Evolutionary conservation across 1,284 basidiomycete genomes (phyloP).

Genomic region (Tausonia pullulans): DNA sequence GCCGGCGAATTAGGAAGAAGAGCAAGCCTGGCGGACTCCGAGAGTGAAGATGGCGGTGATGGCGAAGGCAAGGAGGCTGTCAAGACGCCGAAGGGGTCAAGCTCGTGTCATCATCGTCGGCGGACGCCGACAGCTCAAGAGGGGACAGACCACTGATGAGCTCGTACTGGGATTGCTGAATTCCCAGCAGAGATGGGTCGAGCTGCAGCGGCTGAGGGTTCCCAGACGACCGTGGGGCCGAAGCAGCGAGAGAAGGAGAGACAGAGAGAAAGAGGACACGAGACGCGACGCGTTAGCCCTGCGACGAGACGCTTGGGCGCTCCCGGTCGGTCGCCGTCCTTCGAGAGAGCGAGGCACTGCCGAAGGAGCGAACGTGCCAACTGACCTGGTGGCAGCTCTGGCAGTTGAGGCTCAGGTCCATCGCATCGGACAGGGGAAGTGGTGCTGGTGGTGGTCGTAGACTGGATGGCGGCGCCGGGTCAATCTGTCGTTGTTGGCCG

Average conservation of each 20-base stretch:
- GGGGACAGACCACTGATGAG: conserved; percentile 46
- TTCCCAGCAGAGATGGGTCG: conserved; percentile 69
- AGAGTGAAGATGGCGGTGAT: conserved; percentile 24
- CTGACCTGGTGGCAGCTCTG: conserved; percentile 32
- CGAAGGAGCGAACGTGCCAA: background rate
- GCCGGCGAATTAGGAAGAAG: conserved; percentile 41
- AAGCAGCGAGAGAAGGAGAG: background rate
- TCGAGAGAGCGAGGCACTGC: too few relatives aligned
- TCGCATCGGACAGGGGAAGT: too few relatives aligned
- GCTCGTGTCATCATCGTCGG: background rate
- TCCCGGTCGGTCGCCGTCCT: too few relatives aligned
- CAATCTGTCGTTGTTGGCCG: too few relatives aligned
- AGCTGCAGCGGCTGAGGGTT: conserved; percentile 57
- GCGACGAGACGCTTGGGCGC: background rate
- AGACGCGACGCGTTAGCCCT: background rate
- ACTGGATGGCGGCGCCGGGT: too few relatives aligned
- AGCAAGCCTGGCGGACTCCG: conserved; percentile 46
- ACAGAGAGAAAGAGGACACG: background rate
- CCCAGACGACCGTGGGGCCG: background rate
- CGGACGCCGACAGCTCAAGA: background rate
- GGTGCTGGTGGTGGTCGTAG: too few relatives aligned
- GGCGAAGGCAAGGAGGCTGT: conserved; percentile 47
- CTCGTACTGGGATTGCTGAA: conserved; percentile 74
- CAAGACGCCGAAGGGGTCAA: background rate
- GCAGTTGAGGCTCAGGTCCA: conserved; percentile 19